Evolutionary conservation across 1,284 basidiomycete species (phyloP), one percentile per base, ranked within the genome.

Genomic region (Cryptococcus hybrid): DNA sequence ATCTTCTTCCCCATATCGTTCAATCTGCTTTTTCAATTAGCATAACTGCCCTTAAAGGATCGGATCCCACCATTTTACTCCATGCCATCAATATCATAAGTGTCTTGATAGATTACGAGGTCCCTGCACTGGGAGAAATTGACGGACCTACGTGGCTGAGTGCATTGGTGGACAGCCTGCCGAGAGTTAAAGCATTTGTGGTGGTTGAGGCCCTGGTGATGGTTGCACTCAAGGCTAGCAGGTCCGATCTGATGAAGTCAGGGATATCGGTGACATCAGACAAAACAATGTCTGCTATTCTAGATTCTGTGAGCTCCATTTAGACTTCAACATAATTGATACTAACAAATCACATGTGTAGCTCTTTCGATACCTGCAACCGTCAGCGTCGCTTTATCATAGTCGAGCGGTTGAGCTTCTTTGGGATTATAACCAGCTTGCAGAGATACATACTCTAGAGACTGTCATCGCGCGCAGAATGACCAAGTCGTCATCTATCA

Each of bases 371-470:
- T 96, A 90, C 73, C 82, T 98, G 18, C 83, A 83, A 5, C 84
- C 86, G 0, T 77, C 85, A 24, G 85, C 79, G 64, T 81, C 87
- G 1, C 80, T 84, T 0, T 94, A 91, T 71, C 93, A 97, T 73
- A 84, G 86, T 45, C 87, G 91, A 30, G 85, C 89, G 5, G 88
- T 91, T 18, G 86, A 83, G 66, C 80, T 98, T n/a, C 82, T 98
- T 13, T 98, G 94, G 92, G 83, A 74, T 18, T 68, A 66, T 54
- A 73, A 77, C 39, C 64, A 68, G 46, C 53, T 74, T 5, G 71
- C 73, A 3, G 67, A 71, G 35, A 55, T 67, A 1, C 67, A 75
- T 46, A 68, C 83, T 0, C 75, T 96, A 18, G 87, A 92, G 68
- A 82, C 81, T 24, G 80, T 84, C 2, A 84, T 86, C 9, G 79